Evolutionary conservation across 306 rosid genomes (phyloP).

Genomic region (Sechiopsis laciniata): DNA sequence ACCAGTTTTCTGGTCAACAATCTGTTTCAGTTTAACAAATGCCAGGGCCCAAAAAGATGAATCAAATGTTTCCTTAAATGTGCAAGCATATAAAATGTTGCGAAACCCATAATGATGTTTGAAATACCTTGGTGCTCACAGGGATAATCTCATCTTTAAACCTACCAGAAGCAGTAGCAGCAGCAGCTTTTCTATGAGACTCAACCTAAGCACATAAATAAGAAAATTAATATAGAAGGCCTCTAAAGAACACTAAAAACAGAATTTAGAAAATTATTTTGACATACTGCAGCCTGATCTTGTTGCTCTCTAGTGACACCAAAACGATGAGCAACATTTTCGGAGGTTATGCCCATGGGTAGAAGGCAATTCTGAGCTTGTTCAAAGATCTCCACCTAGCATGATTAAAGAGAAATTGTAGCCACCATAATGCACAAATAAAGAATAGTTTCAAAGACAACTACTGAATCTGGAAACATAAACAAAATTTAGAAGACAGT

Average conservation of each 20-base stretch:
- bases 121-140: slow-evolving; percentile 68
- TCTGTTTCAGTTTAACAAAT: slow-evolving; percentile 33
- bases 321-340: slow-evolving; percentile 86
- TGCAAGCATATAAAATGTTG: background rate
- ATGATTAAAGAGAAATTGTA: slow-evolving; percentile 18
- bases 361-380: slow-evolving; percentile 92
- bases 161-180: slow-evolving; percentile 89
- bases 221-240: slow-evolving; percentile 15
- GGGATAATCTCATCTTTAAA: slow-evolving; percentile 93
- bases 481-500: background rate
- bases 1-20: slow-evolving; percentile 83
- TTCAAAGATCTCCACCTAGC: slow-evolving; percentile 62
- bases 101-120: background rate
- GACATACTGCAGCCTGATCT: slow-evolving; percentile 93
- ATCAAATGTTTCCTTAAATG: background rate
- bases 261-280: slow-evolving; percentile 23
- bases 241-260: background rate
- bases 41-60: slow-evolving; percentile 17
- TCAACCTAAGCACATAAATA: slow-evolving; percentile 53
- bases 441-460: background rate
- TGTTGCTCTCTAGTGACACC: slow-evolving; percentile 82
- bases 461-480: background rate
- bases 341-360: slow-evolving; percentile 93
- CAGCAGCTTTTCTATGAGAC: slow-evolving; percentile 87
- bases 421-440: slow-evolving; percentile 14